Evolutionary conservation across 257 asterid genomes (phyloP).

Genomic region (Nemophila menziesii): DNA sequence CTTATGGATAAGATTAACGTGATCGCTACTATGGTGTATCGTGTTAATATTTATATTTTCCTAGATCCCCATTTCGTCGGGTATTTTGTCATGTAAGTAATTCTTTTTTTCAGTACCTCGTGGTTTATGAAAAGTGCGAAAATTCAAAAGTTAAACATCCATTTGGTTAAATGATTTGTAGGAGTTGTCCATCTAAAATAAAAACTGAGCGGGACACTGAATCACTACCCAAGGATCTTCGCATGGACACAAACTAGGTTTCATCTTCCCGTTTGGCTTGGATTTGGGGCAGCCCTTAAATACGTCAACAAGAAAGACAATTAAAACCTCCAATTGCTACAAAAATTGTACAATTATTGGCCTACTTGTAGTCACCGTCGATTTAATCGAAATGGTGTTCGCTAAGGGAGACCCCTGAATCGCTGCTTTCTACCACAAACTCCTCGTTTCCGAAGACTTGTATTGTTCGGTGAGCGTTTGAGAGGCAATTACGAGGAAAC

Average conservation of each 20-base stretch:
- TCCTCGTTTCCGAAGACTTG: conserved; percentile 34
- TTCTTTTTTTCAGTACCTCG: conserved; percentile 27
- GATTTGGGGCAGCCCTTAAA: conserved; percentile 39
- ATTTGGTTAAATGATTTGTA: conserved; percentile 47
- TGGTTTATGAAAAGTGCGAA: conserved; percentile 35
- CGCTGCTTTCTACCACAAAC: conserved; percentile 33
- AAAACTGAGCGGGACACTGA: conserved; percentile 41
- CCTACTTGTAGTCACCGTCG: conserved; percentile 42
- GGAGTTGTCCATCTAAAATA: conserved; percentile 42
- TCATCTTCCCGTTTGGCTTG: no score
- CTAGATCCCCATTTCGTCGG: conserved; percentile 41
- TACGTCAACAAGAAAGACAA: conserved; percentile 27
- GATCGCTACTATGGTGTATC: conserved; percentile 29
- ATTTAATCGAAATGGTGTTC: conserved; percentile 44
- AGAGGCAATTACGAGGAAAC: conserved; percentile 31
- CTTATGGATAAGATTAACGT: conserved; percentile 37
- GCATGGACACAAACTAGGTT: conserved; percentile 55
- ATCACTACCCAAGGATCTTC: conserved; percentile 44
- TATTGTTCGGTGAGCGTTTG: conserved; percentile 30
- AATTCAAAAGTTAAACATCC: no score
- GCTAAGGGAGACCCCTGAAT: conserved; percentile 47
- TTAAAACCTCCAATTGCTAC: conserved; percentile 26
- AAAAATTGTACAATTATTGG: conserved; percentile 37
- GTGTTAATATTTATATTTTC: conserved; percentile 32
- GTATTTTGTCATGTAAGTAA: conserved; percentile 40